Conservation (phyloP, 2,329 filamentous ascomycete species). For the Diaporthe destruens region DNA sequence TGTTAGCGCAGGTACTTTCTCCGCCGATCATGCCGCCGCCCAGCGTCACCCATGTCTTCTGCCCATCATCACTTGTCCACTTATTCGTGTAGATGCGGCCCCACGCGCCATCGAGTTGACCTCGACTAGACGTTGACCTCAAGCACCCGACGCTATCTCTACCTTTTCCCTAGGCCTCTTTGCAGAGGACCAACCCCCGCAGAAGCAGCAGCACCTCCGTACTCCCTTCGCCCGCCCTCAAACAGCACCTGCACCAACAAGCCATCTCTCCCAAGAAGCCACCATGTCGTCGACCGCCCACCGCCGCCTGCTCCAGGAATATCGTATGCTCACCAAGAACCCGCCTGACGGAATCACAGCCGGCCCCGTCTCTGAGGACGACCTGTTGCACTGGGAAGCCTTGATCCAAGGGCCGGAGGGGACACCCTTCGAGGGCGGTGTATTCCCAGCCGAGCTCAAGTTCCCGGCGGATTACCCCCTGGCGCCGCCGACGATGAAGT, state of each 20-base stretch:
- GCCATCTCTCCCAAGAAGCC: slow-evolving; percentile 58
- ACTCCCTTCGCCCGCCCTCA: not conserved
- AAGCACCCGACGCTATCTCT: not conserved
- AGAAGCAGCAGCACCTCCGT: not conserved
- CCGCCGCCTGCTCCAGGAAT: slow-evolving; percentile 93
- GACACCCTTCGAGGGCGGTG: slow-evolving; percentile 94
- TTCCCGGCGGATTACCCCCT: slow-evolving; percentile 98
- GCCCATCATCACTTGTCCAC: slow-evolving; percentile 17
- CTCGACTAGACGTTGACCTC: not conserved
- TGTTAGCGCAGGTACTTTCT: slow-evolving; percentile 4
- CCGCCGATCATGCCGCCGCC: slow-evolving; percentile 19
- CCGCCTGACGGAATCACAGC: slow-evolving; percentile 98
- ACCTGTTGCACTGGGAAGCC: slow-evolving; percentile 96
- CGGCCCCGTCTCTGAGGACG: slow-evolving; percentile 91
- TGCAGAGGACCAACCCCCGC: not conserved
- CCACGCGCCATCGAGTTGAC: slow-evolving; percentile 14
- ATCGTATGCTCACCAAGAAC: slow-evolving; percentile 92
- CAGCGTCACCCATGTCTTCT: slow-evolving; percentile 7
- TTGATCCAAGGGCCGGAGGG: slow-evolving; percentile 95
- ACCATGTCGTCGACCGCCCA: slow-evolving; percentile 69
- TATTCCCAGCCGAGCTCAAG: slow-evolving; percentile 94
- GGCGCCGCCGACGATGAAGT: slow-evolving; percentile 95
- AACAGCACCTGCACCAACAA: not conserved
- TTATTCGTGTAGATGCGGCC: not conserved
- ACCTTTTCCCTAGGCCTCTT: not conserved